Percentiles rank a stretch among this genome's conserved stretches.
Evolutionary conservation across 768 basidiomycete genomes (phyloP).

Genomic region (Russula compacta): DNA sequence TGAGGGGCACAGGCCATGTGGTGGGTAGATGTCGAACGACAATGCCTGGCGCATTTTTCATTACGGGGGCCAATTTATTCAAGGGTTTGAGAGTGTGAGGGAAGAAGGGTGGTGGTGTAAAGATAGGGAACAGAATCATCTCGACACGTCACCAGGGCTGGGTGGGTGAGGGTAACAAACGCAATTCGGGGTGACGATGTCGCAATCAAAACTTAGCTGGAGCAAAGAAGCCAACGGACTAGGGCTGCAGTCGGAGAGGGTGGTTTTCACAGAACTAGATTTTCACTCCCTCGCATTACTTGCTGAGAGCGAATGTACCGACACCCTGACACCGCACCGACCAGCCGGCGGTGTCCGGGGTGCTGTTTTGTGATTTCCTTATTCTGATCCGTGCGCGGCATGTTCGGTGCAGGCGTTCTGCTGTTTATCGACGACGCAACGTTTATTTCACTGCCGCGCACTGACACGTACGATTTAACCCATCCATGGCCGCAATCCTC

Average conservation of each 20-base stretch:
- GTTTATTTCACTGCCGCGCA: too few relatives aligned
- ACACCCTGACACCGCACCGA: too few relatives aligned
- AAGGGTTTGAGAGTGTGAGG: neutral
- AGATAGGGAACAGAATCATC: neutral
- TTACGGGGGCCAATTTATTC: neutral
- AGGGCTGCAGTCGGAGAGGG: neutral
- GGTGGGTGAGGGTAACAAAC: neutral
- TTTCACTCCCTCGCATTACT: too few relatives aligned
- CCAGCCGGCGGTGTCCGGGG: too few relatives aligned
- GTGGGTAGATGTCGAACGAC: neutral
- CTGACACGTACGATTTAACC: neutral
- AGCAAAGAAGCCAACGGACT: neutral
- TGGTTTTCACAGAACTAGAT: neutral
- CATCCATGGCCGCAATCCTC: constrained; percentile 10
- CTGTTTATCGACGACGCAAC: too few relatives aligned
- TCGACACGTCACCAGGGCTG: neutral
- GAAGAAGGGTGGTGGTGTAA: neutral
- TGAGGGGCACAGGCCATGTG: neutral
- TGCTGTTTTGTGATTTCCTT: too few relatives aligned
- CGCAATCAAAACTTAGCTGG: neutral
- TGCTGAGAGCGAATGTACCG: too few relatives aligned
- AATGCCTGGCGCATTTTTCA: neutral
- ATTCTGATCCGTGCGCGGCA: too few relatives aligned
- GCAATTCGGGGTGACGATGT: neutral
- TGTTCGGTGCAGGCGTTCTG: too few relatives aligned